Conservation (phyloP, 768 basidiomycete species). For the Lactifluus piperatus region DNA sequence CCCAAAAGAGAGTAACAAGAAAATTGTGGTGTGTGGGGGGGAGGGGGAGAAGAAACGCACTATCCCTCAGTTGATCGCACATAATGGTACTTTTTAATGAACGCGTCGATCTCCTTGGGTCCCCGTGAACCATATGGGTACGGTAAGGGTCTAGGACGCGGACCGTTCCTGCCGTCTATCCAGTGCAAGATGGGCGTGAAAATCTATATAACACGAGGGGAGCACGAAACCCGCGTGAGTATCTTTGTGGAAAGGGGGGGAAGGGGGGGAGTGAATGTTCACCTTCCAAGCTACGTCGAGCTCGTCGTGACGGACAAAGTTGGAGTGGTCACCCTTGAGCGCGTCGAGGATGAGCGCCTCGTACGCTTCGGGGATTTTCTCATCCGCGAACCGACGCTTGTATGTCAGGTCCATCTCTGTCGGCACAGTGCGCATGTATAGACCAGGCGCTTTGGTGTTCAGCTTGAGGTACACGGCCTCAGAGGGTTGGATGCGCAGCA, state of each 20-base stretch:
- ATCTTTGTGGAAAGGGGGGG: background rate
- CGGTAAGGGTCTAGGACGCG: conserved; percentile 55
- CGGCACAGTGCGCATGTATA: conserved; percentile 83
- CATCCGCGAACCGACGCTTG: conserved; percentile 86
- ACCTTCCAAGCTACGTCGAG: conserved; percentile 98
- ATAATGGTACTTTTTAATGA: conserved; percentile 70
- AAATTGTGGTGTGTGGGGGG: too few relatives aligned
- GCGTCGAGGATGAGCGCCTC: conserved; percentile 94
- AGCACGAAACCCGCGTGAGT: background rate
- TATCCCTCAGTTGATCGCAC: conserved; percentile 59
- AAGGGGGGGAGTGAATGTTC: background rate
- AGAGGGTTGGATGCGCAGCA: conserved; percentile 92
- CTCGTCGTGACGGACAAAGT: conserved; percentile 98
- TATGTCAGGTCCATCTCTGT: conserved; percentile 99
- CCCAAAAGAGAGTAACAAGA: background rate
- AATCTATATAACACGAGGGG: conserved; percentile 43
- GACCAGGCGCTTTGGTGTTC: conserved; percentile 90
- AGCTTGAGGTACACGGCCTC: conserved; percentile 97
- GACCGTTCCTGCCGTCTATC: conserved; percentile 76
- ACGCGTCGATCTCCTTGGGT: conserved; percentile 74
- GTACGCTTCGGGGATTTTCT: conserved; percentile 93
- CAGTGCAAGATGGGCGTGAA: conserved; percentile 93
- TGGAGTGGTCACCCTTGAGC: conserved; percentile 96
- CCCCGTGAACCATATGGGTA: conserved; percentile 96
- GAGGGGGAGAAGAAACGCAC: conserved; percentile 37